Conservation (phyloP, 176 grass and related monocot species). For the Thinopyrum elongatum region DNA sequence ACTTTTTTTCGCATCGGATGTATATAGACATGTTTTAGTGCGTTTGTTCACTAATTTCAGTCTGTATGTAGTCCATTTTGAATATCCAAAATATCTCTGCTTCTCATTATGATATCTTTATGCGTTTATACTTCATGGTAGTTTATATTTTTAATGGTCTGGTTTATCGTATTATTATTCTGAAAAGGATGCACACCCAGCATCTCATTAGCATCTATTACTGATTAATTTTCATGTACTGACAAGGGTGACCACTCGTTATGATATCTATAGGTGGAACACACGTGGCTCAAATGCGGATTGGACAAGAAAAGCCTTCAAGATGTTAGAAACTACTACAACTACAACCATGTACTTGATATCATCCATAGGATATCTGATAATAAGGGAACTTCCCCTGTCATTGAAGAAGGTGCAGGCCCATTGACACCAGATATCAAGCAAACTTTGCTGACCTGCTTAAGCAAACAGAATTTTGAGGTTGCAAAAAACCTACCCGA, state of each 20-base stretch:
- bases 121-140: background rate
- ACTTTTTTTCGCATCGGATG: too few relatives aligned
- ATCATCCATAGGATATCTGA: conserved; percentile 34
- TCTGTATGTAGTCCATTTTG: too few relatives aligned
- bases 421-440: conserved; percentile 41
- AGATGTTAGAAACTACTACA: conserved; percentile 43
- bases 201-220: background rate
- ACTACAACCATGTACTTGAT: conserved; percentile 39
- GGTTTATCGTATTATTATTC: background rate
- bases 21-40: too few relatives aligned
- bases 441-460: conserved; percentile 36
- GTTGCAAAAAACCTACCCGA: conserved; percentile 14
- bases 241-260: background rate
- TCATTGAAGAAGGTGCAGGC: conserved; percentile 12
- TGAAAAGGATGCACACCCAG: background rate
- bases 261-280: conserved; percentile 48
- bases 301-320: conserved; percentile 44
- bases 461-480: conserved; percentile 50
- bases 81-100: too few relatives aligned
- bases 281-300: conserved; percentile 50
- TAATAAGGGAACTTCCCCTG: conserved; percentile 11
- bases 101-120: too few relatives aligned
- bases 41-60: too few relatives aligned
- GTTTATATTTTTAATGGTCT: background rate
- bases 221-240: conserved; percentile 26